Percentiles rank a stretch among this genome's conserved stretches.
Conservation (phyloP, 192 early-diverging fungal species). For the Rhizophagus prolifer region DNA sequence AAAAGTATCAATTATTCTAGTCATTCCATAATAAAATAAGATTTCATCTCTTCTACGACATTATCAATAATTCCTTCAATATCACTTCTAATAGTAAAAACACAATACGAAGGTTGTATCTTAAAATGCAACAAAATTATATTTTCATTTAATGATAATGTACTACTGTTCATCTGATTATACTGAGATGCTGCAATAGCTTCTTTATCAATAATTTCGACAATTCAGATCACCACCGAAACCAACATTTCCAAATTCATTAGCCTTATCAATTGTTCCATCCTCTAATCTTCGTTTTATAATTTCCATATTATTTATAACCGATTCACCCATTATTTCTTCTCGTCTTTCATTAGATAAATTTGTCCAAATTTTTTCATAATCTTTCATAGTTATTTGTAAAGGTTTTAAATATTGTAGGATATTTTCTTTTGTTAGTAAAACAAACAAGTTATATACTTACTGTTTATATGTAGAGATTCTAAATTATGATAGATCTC, state of each 20-base stretch:
- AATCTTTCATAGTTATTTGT: neutral
- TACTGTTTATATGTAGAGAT: neutral
- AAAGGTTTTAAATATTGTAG: neutral
- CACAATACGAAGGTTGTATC: neutral
- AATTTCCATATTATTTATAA: neutral
- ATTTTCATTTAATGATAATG: neutral
- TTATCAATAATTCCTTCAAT: neutral
- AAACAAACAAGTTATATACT: neutral
- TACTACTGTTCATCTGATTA: neutral
- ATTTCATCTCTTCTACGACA: neutral
- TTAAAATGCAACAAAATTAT: slow-evolving; percentile 1
- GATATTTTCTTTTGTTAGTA: neutral
- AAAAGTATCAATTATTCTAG: too few relatives aligned
- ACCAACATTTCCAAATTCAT: neutral
- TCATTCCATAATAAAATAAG: neutral
- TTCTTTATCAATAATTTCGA: neutral
- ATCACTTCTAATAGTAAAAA: neutral
- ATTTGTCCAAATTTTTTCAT: neutral
- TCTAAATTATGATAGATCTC: neutral
- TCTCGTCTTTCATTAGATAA: neutral
- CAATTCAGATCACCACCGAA: neutral
- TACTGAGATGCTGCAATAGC: slow-evolving; percentile 1
- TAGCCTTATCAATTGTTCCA: neutral
- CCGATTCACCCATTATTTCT: neutral
- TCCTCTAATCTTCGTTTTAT: slow-evolving; percentile 1